Conservation (phyloP, 2,329 filamentous ascomycete species). For the Ceratocystis eucalypticola region DNA sequence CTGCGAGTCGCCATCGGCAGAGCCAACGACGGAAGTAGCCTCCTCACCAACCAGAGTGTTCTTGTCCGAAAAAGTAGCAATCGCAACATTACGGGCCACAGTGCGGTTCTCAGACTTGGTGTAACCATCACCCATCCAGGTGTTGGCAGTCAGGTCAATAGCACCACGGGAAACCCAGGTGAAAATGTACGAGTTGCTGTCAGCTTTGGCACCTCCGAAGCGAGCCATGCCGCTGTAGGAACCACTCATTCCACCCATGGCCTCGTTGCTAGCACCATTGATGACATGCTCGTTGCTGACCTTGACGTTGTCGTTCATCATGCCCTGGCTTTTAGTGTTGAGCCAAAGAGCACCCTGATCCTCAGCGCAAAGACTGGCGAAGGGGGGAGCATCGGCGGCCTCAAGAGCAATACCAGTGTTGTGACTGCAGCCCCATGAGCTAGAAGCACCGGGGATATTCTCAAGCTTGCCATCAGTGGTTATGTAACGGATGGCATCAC, state of each 20-base stretch:
- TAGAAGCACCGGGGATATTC: constrained; percentile 39
- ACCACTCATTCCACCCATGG: constrained; percentile 50
- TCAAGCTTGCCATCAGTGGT: constrained; percentile 39
- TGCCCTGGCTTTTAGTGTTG: constrained; percentile 45
- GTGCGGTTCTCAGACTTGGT: constrained; percentile 40
- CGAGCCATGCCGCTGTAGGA: constrained; percentile 45
- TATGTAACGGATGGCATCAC: constrained; percentile 36
- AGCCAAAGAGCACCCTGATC: constrained; percentile 52
- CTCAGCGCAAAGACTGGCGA: constrained; percentile 45
- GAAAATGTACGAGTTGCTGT: constrained; percentile 40
- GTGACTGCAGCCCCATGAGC: constrained; percentile 48
- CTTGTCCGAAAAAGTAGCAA: constrained; percentile 44
- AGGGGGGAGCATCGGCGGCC: constrained; percentile 43
- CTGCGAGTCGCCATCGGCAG: constrained; percentile 41
- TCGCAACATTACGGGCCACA: constrained; percentile 45
- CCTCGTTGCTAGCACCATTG: constrained; percentile 44
- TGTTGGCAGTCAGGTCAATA: constrained; percentile 38
- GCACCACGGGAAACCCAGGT: constrained; percentile 50
- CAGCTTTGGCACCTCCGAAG: constrained; percentile 31
- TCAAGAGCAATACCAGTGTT: constrained; percentile 53
- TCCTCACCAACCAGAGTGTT: constrained; percentile 39
- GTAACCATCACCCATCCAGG: constrained; percentile 45
- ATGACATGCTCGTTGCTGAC: constrained; percentile 49
- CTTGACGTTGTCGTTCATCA: constrained; percentile 41
- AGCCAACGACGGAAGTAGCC: constrained; percentile 41